Percentiles rank a stretch among this genome's conserved stretches.
phyloP scores from a whole-genome alignment of 176 grass and related monocot genomes.

The Coix lacrymajobi region DNA sequence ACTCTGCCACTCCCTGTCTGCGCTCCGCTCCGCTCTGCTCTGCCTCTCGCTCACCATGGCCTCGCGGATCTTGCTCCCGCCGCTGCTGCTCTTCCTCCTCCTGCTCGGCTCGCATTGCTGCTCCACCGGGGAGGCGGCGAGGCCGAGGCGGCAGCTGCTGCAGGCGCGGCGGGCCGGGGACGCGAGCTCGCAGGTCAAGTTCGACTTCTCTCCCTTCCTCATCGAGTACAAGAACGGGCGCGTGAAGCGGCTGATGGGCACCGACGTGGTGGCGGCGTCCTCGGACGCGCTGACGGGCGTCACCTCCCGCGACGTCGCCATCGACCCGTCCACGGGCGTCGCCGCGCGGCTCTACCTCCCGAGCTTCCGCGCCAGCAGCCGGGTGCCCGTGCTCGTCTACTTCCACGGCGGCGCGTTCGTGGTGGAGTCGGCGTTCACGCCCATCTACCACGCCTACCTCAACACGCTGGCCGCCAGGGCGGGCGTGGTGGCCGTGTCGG shows the following conservation, averaged over 20 bases:
- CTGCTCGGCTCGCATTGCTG: slow-evolving; percentile 24
- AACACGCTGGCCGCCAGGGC: slow-evolving; percentile 43
- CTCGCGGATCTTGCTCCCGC: slow-evolving; percentile 35
- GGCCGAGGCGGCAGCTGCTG: not conserved
- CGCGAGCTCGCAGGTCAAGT: slow-evolving; percentile 36
- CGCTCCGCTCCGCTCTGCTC: not conserved
- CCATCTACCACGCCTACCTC: slow-evolving; percentile 62
- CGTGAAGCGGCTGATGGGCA: slow-evolving; percentile 60
- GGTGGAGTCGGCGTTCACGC: slow-evolving; percentile 55
- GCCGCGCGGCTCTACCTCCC: slow-evolving; percentile 71
- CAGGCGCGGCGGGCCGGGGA: slow-evolving; percentile 12
- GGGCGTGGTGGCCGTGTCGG: slow-evolving; percentile 47
- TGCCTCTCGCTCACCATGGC: slow-evolving; percentile 8
- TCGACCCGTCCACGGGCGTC: slow-evolving; percentile 39
- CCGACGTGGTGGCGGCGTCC: slow-evolving; percentile 31
- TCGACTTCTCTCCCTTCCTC: slow-evolving; percentile 66
- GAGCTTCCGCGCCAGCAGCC: not conserved
- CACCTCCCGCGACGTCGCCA: slow-evolving; percentile 51
- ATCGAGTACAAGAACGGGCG: slow-evolving; percentile 56
- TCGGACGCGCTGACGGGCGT: slow-evolving; percentile 44
- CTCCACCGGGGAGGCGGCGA: not conserved
- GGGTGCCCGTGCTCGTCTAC: slow-evolving; percentile 59
- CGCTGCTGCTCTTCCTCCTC: not conserved
- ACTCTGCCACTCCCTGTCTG: slow-evolving; percentile 19
- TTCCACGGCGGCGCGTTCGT: slow-evolving; percentile 89